A percentile compares a stretch with the other conserved stretches of the same genome.
Conservation (phyloP, 1,284 basidiomycete genomes). For the Ganoderma leucocontextum region DNA sequence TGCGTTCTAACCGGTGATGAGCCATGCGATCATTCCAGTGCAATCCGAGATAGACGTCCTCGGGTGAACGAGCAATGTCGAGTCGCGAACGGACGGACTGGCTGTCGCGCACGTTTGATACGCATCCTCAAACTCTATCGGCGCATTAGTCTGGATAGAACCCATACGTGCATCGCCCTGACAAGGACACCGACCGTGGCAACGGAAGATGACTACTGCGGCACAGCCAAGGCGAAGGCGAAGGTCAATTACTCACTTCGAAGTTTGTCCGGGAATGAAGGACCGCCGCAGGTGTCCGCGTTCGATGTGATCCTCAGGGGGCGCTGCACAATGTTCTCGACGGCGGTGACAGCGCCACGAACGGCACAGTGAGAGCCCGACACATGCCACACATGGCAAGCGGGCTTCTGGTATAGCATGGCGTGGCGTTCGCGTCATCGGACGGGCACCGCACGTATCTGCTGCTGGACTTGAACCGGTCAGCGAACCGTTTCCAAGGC, state of each 20-base stretch:
- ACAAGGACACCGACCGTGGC: neutral
- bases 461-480: neutral
- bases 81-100: neutral
- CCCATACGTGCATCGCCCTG: neutral
- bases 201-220: neutral
- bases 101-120: neutral
- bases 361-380: neutral
- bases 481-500: neutral
- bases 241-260: neutral
- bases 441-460: neutral
- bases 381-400: neutral
- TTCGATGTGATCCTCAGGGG: neutral
- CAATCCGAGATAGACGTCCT: neutral
- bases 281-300: neutral
- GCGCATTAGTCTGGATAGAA: neutral
- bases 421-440: neutral
- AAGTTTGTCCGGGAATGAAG: neutral
- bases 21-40: no score
- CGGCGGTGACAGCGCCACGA: neutral
- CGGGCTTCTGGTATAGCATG: neutral
- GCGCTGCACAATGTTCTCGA: neutral
- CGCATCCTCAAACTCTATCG: neutral
- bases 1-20: neutral
- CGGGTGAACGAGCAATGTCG: neutral
- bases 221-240: neutral